phyloP scores from a whole-genome alignment of 306 rosid genomes.

The Pterocarpus macrocarpus region DNA sequence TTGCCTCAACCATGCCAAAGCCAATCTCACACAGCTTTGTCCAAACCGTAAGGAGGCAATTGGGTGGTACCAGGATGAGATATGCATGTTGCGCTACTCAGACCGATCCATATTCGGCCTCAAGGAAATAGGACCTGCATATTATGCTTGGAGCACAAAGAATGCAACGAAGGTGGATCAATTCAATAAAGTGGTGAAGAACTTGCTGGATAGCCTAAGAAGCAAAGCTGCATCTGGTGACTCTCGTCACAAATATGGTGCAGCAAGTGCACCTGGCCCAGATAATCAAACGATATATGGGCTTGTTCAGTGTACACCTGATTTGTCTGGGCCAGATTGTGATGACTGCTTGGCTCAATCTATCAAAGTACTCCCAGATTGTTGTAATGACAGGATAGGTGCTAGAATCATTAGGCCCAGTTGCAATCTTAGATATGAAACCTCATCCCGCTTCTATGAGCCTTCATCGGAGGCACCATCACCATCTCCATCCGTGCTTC shows the following conservation, averaged over 20 bases:
- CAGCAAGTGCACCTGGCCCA: neutral
- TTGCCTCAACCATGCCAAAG: slow-evolving; percentile 49
- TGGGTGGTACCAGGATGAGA: slow-evolving; percentile 45
- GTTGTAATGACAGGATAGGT: neutral
- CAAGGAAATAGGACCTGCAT: slow-evolving; percentile 2
- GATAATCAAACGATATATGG: slow-evolving; percentile 29
- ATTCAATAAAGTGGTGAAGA: neutral
- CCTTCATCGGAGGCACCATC: neutral
- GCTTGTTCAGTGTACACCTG: slow-evolving; percentile 50
- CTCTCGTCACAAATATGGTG: slow-evolving; percentile 28
- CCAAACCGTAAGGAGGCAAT: slow-evolving; percentile 56
- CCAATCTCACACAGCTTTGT: slow-evolving; percentile 42
- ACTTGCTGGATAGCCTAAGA: neutral
- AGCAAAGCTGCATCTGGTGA: slow-evolving; percentile 29
- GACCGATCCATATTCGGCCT: slow-evolving; percentile 26
- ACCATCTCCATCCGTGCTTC: neutral
- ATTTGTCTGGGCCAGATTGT: slow-evolving; percentile 22
- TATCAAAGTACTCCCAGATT: neutral
- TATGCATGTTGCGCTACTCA: slow-evolving; percentile 55
- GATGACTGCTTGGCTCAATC: neutral
- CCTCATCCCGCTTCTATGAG: neutral
- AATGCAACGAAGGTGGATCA: neutral
- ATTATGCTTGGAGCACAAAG: neutral
- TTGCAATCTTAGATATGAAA: slow-evolving; percentile 32
- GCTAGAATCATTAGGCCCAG: slow-evolving; percentile 29